Evolutionary conservation across 768 basidiomycete species (phyloP).

Genomic region (Suillus weaverae): DNA sequence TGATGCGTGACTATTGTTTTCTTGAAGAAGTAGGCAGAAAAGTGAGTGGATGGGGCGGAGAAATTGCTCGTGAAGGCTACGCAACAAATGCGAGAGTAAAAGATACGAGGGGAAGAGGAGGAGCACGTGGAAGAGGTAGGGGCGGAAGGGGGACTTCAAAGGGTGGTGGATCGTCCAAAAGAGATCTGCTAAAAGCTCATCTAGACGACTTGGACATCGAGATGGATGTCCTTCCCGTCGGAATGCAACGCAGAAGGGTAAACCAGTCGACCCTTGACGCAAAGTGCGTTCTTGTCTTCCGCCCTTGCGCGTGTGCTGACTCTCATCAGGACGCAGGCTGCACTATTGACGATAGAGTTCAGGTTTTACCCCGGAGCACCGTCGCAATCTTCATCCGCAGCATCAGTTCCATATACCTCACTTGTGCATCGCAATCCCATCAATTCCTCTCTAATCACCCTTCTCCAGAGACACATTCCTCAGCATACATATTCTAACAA

Average conservation of each 20-base stretch:
- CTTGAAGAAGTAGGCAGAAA: constrained; percentile 81
- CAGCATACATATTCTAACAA: constrained; percentile 29
- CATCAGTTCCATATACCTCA: constrained; percentile 46
- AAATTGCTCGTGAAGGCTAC: constrained; percentile 67
- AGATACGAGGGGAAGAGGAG: constrained; percentile 20
- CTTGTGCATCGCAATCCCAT: constrained; percentile 66
- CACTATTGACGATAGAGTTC: constrained; percentile 73
- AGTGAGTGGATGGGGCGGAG: constrained; percentile 70
- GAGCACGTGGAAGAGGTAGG: constrained; percentile 26
- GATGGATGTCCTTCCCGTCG: constrained; percentile 72
- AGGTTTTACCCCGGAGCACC: constrained; percentile 59
- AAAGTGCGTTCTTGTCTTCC: constrained; percentile 52
- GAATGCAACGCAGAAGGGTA: constrained; percentile 75
- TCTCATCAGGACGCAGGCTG: constrained; percentile 57
- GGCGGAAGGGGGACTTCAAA: constrained; percentile 23
- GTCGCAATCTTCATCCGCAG: constrained; percentile 37
- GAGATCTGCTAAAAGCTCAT: constrained; percentile 66
- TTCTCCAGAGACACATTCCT: constrained; percentile 48
- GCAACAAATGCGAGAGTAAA: constrained; percentile 28
- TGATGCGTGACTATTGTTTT: constrained; percentile 89
- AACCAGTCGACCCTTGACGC: constrained; percentile 86
- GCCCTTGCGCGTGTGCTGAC: constrained; percentile 16
- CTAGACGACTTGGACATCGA: constrained; percentile 69
- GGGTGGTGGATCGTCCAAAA: constrained; percentile 45
- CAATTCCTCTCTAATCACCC: constrained; percentile 44